Base-by-base conservation (phyloP, 2,329 filamentous ascomycete species). In the Daldinia sp. region DNA sequence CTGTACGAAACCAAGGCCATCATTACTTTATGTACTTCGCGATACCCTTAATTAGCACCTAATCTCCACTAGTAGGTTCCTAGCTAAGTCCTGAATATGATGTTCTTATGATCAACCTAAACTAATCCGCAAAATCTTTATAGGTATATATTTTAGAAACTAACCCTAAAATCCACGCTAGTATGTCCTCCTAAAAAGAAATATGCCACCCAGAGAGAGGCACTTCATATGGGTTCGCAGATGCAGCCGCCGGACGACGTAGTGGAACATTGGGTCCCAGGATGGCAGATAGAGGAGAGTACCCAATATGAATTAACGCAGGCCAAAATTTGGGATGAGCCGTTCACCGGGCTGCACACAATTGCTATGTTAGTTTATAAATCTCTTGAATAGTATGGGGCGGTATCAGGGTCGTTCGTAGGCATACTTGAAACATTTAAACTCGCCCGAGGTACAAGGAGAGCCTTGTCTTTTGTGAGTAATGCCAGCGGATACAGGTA, bases 311-410 rank as follows among this genome's bases (percentile, higher is more conserved):
- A 68, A 15, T 46, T 58, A 13, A 7, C 56, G 66, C 68, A 73
- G 51, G 68, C 73, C 46, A 68, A 65, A 18, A 74, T 59, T 44
- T 60, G 68, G n/a, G 68, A 67, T 2, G 61, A 66, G 10, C 28
- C 63, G 44, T 70, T 71, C 15, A 23, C 23, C 12, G 46, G 46
- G 23, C 62, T 58, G 37, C 6, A 20, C 4, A n/a, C n/a, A 23
- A 26, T 37, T n/a, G n/a, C 10, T 10, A 26, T 10, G 7, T 42
- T 42, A 56, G 53, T 35, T 30, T 23, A 54, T 37, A 0, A 3
- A 37, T 54, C 6, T 3, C 28, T 33, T 30, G 18, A 15, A 13
- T 13, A 13, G 23, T 20, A 54, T 2, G 6, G 10, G 28, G 13
- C 2, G 20, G 4, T 18, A 7, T 1, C 37, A 9, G 5, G 10